Evolutionary conservation across 805 yeast species (phyloP).

Genomic region (Kluyveromyces wickerhamii): DNA sequence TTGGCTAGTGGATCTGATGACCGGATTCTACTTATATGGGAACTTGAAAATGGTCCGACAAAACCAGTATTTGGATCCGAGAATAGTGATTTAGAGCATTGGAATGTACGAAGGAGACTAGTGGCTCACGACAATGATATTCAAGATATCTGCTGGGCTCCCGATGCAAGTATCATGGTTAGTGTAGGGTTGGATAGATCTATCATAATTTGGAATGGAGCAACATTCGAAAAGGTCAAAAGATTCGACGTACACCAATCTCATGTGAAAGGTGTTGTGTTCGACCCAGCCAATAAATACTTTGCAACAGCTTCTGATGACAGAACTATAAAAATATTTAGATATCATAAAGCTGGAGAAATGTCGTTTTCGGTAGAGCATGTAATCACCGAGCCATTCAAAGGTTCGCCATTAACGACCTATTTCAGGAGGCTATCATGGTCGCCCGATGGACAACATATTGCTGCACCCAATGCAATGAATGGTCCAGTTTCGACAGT

Average conservation of each 20-base stretch:
- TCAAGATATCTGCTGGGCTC: constrained; percentile 97
- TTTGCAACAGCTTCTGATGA: constrained; percentile 97
- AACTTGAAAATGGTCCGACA: constrained; percentile 59
- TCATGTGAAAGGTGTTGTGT: constrained; percentile 92
- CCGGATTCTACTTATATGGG: constrained; percentile 86
- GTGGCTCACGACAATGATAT: constrained; percentile 98
- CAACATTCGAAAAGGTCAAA: constrained; percentile 78
- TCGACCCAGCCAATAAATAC: constrained; percentile 96
- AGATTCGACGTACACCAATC: constrained; percentile 90
- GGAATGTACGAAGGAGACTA: constrained; percentile 87
- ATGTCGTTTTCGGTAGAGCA: constrained; percentile 82
- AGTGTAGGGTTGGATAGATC: constrained; percentile 93
- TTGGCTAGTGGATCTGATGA: constrained; percentile 95
- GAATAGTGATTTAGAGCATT: constrained; percentile 69
- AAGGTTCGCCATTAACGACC: constrained; percentile 82
- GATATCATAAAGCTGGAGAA: constrained; percentile 70
- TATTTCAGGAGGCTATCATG: constrained; percentile 82
- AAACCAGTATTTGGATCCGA: constrained; percentile 59
- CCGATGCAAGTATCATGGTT: constrained; percentile 82
- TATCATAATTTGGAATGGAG: constrained; percentile 88
- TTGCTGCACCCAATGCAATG: constrained; percentile 80
- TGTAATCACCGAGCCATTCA: constrained; percentile 76
- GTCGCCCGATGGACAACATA: constrained; percentile 86
- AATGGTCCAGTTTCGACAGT: constrained; percentile 76
- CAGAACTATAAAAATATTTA: constrained; percentile 76